A percentile compares a stretch with the other conserved stretches of the same genome.
Conservation (phyloP, 805 yeast species). For the Schwanniomyces polymorphus region DNA sequence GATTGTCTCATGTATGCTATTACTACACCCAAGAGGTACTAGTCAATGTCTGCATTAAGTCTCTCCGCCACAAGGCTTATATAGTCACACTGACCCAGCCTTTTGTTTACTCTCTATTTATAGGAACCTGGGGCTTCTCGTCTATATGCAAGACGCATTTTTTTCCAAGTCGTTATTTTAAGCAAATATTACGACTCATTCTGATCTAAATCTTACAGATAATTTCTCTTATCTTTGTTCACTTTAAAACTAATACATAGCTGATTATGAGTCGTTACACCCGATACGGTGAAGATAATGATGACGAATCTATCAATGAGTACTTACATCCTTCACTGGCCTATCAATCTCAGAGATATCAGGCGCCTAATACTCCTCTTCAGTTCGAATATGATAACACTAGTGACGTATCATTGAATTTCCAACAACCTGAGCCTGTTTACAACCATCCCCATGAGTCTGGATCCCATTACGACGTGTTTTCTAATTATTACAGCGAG, state of each 20-base stretch:
- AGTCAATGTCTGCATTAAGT: background rate
- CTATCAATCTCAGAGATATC: background rate
- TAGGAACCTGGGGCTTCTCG: conserved; percentile 1
- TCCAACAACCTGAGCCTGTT: conserved; percentile 28
- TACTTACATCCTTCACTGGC: conserved; percentile 2
- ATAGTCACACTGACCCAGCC: background rate
- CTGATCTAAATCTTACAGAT: background rate
- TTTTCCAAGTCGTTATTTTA: background rate
- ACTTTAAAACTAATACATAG: background rate
- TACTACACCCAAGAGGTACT: no score
- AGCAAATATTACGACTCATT: background rate
- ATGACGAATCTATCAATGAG: conserved; percentile 4
- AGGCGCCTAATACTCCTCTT: background rate
- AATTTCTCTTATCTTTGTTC: background rate
- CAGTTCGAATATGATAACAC: background rate
- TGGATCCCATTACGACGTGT: conserved; percentile 19
- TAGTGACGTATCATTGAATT: conserved; percentile 21
- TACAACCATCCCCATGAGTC: conserved; percentile 8
- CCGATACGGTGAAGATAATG: conserved; percentile 2
- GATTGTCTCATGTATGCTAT: no score
- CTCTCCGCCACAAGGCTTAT: background rate
- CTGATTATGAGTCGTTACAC: background rate
- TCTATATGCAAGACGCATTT: background rate
- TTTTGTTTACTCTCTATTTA: background rate
- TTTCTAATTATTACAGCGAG: conserved; percentile 19